phyloP scores from a whole-genome alignment of 257 asterid genomes.

The Gynochthodes officinalis region DNA sequence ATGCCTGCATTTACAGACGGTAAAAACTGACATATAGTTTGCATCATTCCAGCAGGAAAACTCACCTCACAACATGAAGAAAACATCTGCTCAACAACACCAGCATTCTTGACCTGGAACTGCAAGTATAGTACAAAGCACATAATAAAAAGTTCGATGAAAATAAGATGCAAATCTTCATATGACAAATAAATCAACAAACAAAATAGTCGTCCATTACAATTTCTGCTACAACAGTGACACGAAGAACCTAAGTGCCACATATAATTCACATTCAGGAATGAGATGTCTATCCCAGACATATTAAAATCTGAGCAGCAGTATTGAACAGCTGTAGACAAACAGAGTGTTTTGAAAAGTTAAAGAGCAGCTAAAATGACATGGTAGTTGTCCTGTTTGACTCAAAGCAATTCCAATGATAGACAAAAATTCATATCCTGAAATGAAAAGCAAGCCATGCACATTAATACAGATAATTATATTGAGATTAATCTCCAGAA shows the following conservation, averaged over 20 bases:
- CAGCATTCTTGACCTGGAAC: conserved; percentile 55
- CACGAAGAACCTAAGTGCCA: neutral
- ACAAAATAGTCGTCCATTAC: neutral
- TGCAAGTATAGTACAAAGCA: conserved; percentile 24
- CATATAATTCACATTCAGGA: neutral
- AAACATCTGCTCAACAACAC: conserved; percentile 58
- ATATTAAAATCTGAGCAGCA: neutral
- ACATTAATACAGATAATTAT: neutral
- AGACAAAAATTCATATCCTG: neutral
- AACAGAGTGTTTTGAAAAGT: neutral
- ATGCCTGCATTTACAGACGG: neutral
- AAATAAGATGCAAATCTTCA: conserved; percentile 2
- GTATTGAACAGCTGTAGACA: neutral
- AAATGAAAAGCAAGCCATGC: neutral
- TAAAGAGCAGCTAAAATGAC: neutral
- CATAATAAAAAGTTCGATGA: neutral
- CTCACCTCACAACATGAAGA: conserved; percentile 82
- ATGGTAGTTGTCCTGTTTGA: neutral
- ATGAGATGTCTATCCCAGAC: neutral
- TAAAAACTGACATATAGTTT: neutral
- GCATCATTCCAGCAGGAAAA: conserved; percentile 16
- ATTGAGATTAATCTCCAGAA: neutral
- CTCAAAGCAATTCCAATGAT: neutral
- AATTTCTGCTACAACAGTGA: neutral
- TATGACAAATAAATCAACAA: neutral